phyloP scores from a whole-genome alignment of 352 stramenopile species.

The Achlya hypogyna region DNA sequence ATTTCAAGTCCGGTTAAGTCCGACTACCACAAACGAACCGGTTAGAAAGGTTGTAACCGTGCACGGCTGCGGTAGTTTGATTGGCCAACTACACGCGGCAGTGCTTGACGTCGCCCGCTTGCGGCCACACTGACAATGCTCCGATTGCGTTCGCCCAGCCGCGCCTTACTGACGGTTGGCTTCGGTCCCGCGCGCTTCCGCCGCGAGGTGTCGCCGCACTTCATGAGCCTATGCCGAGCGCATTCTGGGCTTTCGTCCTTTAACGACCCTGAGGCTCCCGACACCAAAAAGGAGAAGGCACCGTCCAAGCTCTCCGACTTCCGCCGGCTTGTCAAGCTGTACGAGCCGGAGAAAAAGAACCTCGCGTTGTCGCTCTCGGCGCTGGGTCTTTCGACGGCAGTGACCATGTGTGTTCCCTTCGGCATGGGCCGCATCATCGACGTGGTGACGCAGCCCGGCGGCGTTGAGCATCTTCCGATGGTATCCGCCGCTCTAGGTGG shows the following conservation, averaged over 20 bases:
- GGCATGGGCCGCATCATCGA: constrained; percentile 81
- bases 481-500: constrained; percentile 49
- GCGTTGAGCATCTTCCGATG: constrained; percentile 32
- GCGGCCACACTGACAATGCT: too few species aligned
- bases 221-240: neutral
- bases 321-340: constrained; percentile 39
- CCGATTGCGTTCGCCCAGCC: neutral
- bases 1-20: too few species aligned
- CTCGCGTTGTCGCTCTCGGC: constrained; percentile 50
- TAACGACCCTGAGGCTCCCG: neutral
- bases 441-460: constrained; percentile 40
- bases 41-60: neutral
- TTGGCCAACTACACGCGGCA: neutral
- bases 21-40: too few species aligned
- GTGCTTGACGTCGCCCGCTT: too few species aligned
- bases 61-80: neutral
- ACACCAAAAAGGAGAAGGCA: neutral
- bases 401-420: constrained; percentile 70
- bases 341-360: constrained; percentile 60
- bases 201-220: neutral
- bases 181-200: neutral
- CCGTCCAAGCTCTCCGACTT: constrained; percentile 24
- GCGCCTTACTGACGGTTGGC: neutral
- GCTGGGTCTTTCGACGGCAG: constrained; percentile 52
- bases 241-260: neutral